Evolutionary conservation across 2,329 filamentous ascomycete genomes (phyloP), one percentile per base, ranked within the genome.

Genomic region (Colletotrichum sp.): DNA sequence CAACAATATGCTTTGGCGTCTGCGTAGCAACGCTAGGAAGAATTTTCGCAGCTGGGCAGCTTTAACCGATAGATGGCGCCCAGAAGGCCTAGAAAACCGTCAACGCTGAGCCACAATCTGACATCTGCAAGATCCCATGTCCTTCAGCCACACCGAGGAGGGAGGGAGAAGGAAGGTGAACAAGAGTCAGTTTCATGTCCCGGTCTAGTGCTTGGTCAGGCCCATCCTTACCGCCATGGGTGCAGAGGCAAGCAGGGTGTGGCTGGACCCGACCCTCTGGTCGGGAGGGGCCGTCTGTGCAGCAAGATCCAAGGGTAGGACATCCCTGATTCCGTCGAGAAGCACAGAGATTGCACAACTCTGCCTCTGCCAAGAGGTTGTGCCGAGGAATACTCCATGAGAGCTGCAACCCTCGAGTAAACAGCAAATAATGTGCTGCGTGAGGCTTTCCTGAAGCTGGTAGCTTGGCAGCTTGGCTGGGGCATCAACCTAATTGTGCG

Each of bases 31-130:
- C 21, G 57, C 34, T 24, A 63, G 68, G 57, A 26, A 24, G 32
- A 60, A 59, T 44, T 24, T 44, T 44, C 32, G 21, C 57, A 15
- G 30, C 30, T 44, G 28, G 52, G 68, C 68, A 75, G 72, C 72
- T 75, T 75, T 75, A 64, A 72, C 72, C 63, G 63, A 68, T 72
- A 72, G 57, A 76, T 69, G 64, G 57, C 64, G 73, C 70, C 73
- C 21, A 73, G 73, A 59, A 26, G 57, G 28, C 32, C 28, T 52
- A 52, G 44, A 30, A 21, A 59, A 44, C 62, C 63, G 39, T n/a
- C 57, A 57, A 13, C 13, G 70, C 73, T 67, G 64, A 76, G 64
- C 73, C 70, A 65, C 69, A 32, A 59, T 6, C n/a, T n/a, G 10
- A 32, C 30, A 44, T 18, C 26, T 49, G 55, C 28, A 26, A 28